A percentile compares a stretch with the other conserved stretches of the same genome.
Evolutionary conservation across 1,139 yeast species (phyloP).

Genomic region (Pichia sp.): DNA sequence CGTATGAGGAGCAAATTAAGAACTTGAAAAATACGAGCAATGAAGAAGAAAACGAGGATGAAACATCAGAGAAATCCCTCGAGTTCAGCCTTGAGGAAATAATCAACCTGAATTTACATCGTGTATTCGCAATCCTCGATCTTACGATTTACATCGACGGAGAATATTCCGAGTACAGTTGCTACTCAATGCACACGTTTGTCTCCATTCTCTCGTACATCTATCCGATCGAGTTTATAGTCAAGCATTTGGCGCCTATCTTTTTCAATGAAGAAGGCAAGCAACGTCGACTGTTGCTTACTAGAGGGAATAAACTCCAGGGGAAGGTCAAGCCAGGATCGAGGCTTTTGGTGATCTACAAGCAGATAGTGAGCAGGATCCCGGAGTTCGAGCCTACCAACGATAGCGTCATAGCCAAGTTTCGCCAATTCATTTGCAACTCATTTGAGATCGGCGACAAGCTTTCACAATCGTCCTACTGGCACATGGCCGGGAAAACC

Average conservation of each 20-base stretch:
- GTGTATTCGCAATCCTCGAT: slow-evolving; percentile 3
- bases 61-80: background rate
- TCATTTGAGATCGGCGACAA: slow-evolving; percentile 30
- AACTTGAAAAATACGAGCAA: background rate
- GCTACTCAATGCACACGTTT: slow-evolving; percentile 25
- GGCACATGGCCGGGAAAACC: slow-evolving; percentile 23
- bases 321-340: slow-evolving; percentile 33
- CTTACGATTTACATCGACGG: slow-evolving; percentile 2
- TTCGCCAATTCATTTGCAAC: slow-evolving; percentile 23
- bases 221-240: slow-evolving; percentile 21
- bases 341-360: slow-evolving; percentile 28
- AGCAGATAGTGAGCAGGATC: slow-evolving; percentile 23
- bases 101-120: background rate
- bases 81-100: background rate
- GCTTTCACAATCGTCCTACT: slow-evolving; percentile 25
- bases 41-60: background rate
- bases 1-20: background rate
- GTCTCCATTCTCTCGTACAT: slow-evolving; percentile 20
- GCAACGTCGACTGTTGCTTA: slow-evolving; percentile 20
- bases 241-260: slow-evolving; percentile 40
- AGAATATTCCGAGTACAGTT: background rate
- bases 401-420: slow-evolving; percentile 21
- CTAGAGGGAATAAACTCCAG: slow-evolving; percentile 24
- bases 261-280: slow-evolving; percentile 17
- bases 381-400: slow-evolving; percentile 19